phyloP scores from a whole-genome alignment of 129 eudicot species.

The Apium graveolens region DNA sequence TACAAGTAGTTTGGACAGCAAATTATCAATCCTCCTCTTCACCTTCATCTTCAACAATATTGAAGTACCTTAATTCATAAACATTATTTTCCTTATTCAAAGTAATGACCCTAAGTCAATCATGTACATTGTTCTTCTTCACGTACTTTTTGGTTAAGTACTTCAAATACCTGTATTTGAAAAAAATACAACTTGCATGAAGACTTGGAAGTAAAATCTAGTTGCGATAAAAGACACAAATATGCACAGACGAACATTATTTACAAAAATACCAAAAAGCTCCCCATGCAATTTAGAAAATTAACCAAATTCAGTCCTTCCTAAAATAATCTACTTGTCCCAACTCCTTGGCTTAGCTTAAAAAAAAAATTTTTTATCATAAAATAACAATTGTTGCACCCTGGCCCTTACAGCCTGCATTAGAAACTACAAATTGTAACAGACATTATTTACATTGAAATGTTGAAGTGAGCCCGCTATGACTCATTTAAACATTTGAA shows the following conservation, averaged over 20 bases:
- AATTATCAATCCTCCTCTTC: constrained; percentile 12
- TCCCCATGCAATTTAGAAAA: no score
- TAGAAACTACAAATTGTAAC: no score
- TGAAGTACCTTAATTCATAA: constrained; percentile 10
- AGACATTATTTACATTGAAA: no score
- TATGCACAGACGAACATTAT: not conserved
- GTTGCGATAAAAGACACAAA: not conserved
- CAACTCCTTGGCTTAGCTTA: not conserved
- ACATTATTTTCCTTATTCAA: constrained; percentile 7
- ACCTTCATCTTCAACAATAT: not conserved
- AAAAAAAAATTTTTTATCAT: no score
- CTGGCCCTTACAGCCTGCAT: no score
- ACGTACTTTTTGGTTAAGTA: constrained; percentile 7
- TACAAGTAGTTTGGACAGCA: not conserved
- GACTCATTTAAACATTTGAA: no score
- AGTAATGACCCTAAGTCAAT: constrained; percentile 8
- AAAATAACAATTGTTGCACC: no score
- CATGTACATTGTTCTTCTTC: constrained; percentile 8
- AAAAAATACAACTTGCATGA: not conserved
- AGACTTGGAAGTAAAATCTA: not conserved
- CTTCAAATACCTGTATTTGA: constrained; percentile 4
- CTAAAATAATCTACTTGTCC: no score
- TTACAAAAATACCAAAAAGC: no score
- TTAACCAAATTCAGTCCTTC: no score
- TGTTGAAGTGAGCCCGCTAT: no score